Conservation (phyloP, 495 filamentous ascomycete genomes). For the Diplogelasinospora grovesii region DNA sequence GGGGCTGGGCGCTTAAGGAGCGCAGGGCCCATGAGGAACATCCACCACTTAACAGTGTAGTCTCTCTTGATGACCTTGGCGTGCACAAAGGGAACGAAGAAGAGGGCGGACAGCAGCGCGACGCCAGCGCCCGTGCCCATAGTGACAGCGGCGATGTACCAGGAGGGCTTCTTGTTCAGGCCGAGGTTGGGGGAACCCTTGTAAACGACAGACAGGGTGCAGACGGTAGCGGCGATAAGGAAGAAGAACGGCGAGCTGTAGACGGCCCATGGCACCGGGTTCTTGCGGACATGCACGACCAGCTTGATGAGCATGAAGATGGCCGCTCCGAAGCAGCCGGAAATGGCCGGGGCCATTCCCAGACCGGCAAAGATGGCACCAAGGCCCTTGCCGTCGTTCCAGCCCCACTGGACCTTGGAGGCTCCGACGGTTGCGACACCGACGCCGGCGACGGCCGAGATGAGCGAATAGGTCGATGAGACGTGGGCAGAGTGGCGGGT, state of each 20-base stretch:
- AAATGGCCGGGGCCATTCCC: constrained; percentile 54
- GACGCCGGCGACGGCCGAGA: constrained; percentile 57
- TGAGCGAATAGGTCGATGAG: constrained; percentile 60
- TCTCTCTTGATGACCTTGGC: constrained; percentile 53
- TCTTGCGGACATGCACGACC: constrained; percentile 51
- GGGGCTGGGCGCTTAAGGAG: constrained; percentile 45
- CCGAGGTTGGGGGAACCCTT: constrained; percentile 40
- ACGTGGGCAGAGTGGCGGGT: constrained; percentile 53
- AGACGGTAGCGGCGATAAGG: constrained; percentile 51
- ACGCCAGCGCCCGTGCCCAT: constrained; percentile 52
- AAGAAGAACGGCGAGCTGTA: constrained; percentile 55
- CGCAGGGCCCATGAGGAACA: constrained; percentile 51
- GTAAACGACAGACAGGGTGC: constrained; percentile 60
- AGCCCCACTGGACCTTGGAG: constrained; percentile 48
- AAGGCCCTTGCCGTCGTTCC: constrained; percentile 38
- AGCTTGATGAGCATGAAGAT: constrained; percentile 61
- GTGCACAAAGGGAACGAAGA: constrained; percentile 60
- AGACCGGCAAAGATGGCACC: constrained; percentile 56
- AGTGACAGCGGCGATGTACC: constrained; percentile 47
- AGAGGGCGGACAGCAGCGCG: constrained; percentile 44
- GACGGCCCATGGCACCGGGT: constrained; percentile 54
- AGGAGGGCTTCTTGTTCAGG: constrained; percentile 40
- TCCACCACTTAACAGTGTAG: constrained; percentile 49
- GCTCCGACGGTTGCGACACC: constrained; percentile 54
- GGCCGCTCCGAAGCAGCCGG: constrained; percentile 50